Evolutionary conservation across 768 basidiomycete genomes (phyloP).

Genomic region (Leccinum incarnatum): DNA sequence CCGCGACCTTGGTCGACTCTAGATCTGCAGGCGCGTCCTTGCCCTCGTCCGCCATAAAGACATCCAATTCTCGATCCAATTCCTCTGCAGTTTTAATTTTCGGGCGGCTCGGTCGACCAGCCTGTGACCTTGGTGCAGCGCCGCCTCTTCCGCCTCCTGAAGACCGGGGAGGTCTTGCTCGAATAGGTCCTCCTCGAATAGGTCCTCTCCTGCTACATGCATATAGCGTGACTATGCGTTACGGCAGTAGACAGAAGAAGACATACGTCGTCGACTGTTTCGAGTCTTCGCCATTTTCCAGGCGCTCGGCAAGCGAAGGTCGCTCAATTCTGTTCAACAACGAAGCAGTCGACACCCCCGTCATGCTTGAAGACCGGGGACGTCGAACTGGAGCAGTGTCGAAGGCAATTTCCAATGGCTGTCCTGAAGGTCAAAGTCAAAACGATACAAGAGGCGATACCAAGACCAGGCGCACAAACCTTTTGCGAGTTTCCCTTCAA

Average conservation of each 20-base stretch:
- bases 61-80: conserved; percentile 84
- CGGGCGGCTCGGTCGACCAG: conserved; percentile 34
- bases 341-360: conserved; percentile 47
- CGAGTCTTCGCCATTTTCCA: conserved; percentile 45
- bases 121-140: conserved; percentile 22
- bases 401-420: conserved; percentile 72
- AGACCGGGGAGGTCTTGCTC: conserved; percentile 32
- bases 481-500: conserved; percentile 85
- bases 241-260: background rate
- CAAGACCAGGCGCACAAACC: conserved; percentile 41
- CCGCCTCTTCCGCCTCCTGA: conserved; percentile 14
- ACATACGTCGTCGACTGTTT: conserved; percentile 14
- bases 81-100: conserved; percentile 78
- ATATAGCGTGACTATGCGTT: background rate
- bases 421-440: conserved; percentile 46
- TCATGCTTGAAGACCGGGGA: conserved; percentile 46
- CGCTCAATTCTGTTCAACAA: conserved; percentile 76
- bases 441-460: background rate
- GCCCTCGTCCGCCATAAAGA: conserved; percentile 68
- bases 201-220: conserved; percentile 43
- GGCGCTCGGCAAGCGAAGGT: conserved; percentile 63
- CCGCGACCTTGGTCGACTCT: conserved; percentile 11
- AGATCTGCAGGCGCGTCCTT: conserved; percentile 23
- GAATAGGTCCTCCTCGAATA: conserved; percentile 53
- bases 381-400: conserved; percentile 47